Conservation (phyloP, 306 rosid genomes). For the Trichosanthes cucumerina region DNA sequence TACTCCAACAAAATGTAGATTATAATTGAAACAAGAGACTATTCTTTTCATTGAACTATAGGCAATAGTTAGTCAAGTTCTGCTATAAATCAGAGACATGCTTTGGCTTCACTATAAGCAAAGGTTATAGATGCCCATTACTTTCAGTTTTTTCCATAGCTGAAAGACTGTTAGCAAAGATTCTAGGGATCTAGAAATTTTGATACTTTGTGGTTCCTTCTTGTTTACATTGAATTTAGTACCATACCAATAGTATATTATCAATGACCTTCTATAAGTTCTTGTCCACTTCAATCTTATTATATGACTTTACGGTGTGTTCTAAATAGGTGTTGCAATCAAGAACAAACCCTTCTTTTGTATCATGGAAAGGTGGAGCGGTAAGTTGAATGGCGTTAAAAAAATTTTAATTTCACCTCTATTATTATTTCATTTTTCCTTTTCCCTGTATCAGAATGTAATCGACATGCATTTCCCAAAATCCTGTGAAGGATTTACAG, state of each 20-base stretch:
- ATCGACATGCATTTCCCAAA: background rate
- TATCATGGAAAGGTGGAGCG: conserved; percentile 95
- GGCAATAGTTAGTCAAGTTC: background rate
- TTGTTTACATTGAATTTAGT: background rate
- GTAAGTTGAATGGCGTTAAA: conserved; percentile 37
- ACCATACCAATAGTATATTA: background rate
- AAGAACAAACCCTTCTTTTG: conserved; percentile 60
- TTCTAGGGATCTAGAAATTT: background rate
- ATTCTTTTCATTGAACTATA: too few species aligned
- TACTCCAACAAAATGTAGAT: background rate
- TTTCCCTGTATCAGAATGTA: background rate
- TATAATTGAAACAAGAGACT: too few species aligned
- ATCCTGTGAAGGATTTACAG: background rate
- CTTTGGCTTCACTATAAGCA: background rate
- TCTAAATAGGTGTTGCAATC: conserved; percentile 68
- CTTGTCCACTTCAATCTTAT: background rate
- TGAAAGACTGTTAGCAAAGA: background rate
- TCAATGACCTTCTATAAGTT: background rate
- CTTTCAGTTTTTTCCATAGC: background rate
- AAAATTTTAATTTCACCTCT: background rate
- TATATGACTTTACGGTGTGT: conserved; percentile 8
- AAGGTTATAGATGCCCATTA: background rate
- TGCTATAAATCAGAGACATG: background rate
- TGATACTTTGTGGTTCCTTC: background rate
- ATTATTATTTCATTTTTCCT: background rate